These are phyloP conservation scores for Penicillium bovifimosum DNA, from an alignment of 495 filamentous ascomycete species.

Conservation along the genomic window DNA sequence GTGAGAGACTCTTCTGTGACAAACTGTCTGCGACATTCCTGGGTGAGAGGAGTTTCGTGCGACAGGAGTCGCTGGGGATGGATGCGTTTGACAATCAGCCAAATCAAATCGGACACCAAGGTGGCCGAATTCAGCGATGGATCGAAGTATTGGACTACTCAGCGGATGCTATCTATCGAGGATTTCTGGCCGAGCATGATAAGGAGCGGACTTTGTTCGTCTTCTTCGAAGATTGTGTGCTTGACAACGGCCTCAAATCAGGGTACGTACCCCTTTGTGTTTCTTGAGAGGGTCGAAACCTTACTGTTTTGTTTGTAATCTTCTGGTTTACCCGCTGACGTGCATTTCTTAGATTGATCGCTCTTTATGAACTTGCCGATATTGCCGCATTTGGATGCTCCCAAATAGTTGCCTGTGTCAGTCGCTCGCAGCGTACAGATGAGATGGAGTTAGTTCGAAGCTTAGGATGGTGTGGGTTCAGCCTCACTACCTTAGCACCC, in stretches of 20 bases:
- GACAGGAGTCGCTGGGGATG: conserved; percentile 71
- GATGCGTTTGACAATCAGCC: conserved; percentile 48
- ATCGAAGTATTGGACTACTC: conserved; percentile 89
- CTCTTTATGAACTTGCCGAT: conserved; percentile 78
- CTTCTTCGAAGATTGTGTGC: conserved; percentile 70
- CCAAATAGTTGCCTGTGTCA: conserved; percentile 74
- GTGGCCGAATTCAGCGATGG: conserved; percentile 47
- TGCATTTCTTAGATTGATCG: conserved; percentile 60
- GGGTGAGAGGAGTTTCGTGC: conserved; percentile 75
- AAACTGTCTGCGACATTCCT: conserved; percentile 85
- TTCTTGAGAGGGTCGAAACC: not conserved
- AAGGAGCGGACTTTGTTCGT: conserved; percentile 74
- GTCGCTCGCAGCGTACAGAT: conserved; percentile 55
- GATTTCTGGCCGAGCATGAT: conserved; percentile 61
- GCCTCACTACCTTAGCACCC: conserved; percentile 66
- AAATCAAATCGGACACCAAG: conserved; percentile 19
- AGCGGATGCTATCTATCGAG: conserved; percentile 74
- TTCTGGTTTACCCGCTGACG: not conserved
- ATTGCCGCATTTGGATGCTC: conserved; percentile 65
- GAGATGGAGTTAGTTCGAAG: conserved; percentile 64
- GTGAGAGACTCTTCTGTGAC: conserved; percentile 99
- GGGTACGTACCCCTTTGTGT: conserved; percentile 54
- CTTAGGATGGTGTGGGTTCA: conserved; percentile 90
- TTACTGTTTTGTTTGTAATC: not conserved
- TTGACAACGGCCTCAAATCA: conserved; percentile 74